Percentiles rank a stretch among this genome's conserved stretches.
phyloP scores from a whole-genome alignment of 1,284 basidiomycete genomes.

The Lentinula novae-zelandiae region DNA sequence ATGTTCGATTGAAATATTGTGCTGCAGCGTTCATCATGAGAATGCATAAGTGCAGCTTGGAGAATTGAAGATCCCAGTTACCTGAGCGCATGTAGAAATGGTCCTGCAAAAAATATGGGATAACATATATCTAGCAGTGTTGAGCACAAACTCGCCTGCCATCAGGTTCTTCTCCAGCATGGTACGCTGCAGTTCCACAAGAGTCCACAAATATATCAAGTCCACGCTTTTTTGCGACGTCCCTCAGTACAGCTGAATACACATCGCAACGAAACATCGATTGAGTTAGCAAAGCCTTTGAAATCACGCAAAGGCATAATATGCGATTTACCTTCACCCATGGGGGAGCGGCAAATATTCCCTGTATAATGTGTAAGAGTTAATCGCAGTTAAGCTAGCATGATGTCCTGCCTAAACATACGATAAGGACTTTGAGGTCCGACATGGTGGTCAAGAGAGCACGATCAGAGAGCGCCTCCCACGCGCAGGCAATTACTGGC shows the following conservation, averaged over 20 bases:
- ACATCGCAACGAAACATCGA: slow-evolving; percentile 28
- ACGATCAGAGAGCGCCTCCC: neutral
- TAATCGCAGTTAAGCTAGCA: neutral
- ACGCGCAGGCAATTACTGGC: neutral
- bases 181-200: slow-evolving; percentile 71
- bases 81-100: slow-evolving; percentile 59
- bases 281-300: slow-evolving; percentile 48
- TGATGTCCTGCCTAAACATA: slow-evolving; percentile 52
- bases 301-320: neutral
- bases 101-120: slow-evolving; percentile 38
- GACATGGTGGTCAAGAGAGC: slow-evolving; percentile 21
- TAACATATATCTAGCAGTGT: neutral
- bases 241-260: slow-evolving; percentile 40
- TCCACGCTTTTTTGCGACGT: slow-evolving; percentile 59
- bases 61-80: slow-evolving; percentile 19
- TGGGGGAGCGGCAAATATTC: slow-evolving; percentile 77
- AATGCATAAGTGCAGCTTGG: neutral
- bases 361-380: slow-evolving; percentile 31
- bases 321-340: slow-evolving; percentile 60
- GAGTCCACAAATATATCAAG: neutral
- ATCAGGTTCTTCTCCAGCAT: slow-evolving; percentile 70
- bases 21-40: slow-evolving; percentile 31
- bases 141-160: slow-evolving; percentile 43
- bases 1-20: slow-evolving; percentile 58
- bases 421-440: slow-evolving; percentile 55